A percentile compares a stretch with the other conserved stretches of the same genome.
These are phyloP conservation scores for Canna indica DNA, from an alignment of 176 grass and related monocot genomes.

Conservation along the genomic window DNA sequence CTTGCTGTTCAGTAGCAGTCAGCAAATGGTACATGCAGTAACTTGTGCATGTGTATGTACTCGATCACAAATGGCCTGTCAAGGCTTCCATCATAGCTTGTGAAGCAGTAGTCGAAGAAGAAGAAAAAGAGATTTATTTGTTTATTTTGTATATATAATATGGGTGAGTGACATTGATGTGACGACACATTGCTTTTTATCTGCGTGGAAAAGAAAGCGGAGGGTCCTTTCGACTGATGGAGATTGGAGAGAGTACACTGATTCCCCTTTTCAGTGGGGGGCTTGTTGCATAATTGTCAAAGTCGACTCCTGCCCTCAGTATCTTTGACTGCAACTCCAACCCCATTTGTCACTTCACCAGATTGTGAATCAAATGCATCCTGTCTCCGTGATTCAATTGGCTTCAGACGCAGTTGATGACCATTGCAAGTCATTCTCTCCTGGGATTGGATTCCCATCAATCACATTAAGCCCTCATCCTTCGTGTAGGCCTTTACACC, in stretches of 20 bases:
- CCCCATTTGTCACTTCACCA: conserved; percentile 4
- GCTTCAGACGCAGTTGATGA: background rate
- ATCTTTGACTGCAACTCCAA: background rate
- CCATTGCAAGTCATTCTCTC: background rate
- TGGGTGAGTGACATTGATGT: conserved; percentile 2
- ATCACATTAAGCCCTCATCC: background rate
- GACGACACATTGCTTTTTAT: conserved; percentile 3
- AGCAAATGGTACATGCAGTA: background rate
- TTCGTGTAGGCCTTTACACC: background rate
- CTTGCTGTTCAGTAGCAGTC: too few relatives aligned
- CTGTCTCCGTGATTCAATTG: background rate
- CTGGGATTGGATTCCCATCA: conserved; percentile 1
- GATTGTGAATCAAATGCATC: background rate
- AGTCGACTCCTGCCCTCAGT: background rate
- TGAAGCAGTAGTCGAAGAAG: background rate
- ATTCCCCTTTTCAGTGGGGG: background rate
- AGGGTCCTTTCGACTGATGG: background rate
- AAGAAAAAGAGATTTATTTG: background rate
- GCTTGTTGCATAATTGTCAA: background rate
- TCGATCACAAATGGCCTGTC: background rate
- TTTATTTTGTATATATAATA: background rate
- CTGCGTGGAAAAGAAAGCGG: background rate
- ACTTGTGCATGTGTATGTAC: conserved; percentile 1
- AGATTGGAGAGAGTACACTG: background rate
- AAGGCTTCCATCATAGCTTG: background rate